These are phyloP conservation scores for Hyphodiscus sp. DNA, from an alignment of 2,329 filamentous ascomycete genomes.

Conservation along the genomic window DNA sequence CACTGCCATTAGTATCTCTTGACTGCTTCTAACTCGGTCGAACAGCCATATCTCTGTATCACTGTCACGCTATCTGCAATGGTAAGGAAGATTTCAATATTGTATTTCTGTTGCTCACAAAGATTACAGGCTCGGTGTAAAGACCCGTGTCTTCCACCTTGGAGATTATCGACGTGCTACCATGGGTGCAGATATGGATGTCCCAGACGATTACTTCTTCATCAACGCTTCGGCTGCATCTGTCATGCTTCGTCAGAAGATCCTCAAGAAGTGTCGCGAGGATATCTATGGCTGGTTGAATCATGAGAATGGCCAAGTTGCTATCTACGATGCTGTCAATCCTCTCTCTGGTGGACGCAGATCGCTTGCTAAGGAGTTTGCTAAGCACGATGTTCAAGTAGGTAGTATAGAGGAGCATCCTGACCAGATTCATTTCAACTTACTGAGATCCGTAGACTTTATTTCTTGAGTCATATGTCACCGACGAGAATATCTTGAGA, in stretches of 20 bases:
- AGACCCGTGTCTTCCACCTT: constrained; percentile 95
- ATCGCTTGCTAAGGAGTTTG: constrained; percentile 88
- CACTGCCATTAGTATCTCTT: neutral
- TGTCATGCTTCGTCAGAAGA: constrained; percentile 92
- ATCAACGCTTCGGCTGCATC: constrained; percentile 88
- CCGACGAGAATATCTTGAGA: constrained; percentile 86
- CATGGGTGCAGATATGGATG: constrained; percentile 72
- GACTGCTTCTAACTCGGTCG: constrained; percentile 5
- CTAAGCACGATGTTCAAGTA: constrained; percentile 93
- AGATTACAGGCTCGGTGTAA: constrained; percentile 73
- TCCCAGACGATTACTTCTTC: constrained; percentile 97
- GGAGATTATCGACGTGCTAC: constrained; percentile 94
- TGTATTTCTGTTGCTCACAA: neutral
- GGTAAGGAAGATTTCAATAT: constrained; percentile 43
- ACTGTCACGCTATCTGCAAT: constrained; percentile 86
- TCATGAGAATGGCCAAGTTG: constrained; percentile 95
- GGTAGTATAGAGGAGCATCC: constrained; percentile 8
- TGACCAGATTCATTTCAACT: neutral
- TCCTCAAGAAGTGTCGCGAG: constrained; percentile 92
- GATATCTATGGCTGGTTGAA: constrained; percentile 96
- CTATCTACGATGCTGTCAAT: constrained; percentile 98
- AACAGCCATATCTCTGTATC: constrained; percentile 87
- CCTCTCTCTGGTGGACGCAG: constrained; percentile 75
- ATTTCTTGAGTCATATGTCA: constrained; percentile 94
- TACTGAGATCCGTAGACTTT: constrained; percentile 58